phyloP scores from a whole-genome alignment of 176 grass and related monocot species.

The Neostapfia colusana region DNA sequence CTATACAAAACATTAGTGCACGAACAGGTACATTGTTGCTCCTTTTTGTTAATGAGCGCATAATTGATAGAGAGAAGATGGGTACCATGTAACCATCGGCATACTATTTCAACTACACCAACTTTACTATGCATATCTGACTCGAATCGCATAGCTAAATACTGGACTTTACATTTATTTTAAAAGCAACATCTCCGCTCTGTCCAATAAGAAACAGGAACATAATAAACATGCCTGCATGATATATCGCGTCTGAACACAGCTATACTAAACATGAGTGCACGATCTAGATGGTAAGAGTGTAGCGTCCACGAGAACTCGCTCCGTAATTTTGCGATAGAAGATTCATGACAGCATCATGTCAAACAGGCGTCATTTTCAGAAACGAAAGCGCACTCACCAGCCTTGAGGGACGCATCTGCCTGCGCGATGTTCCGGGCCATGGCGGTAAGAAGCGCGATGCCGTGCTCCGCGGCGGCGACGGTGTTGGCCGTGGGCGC shows the following conservation, averaged over 20 bases:
- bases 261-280: not conserved
- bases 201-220: not conserved
- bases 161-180: not conserved
- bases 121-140: constrained; percentile 8
- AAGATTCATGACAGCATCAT: not conserved
- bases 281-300: not conserved
- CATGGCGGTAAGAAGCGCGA: constrained; percentile 76
- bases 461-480: constrained; percentile 76
- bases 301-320: not conserved
- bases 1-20: not conserved
- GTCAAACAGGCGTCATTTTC: not conserved
- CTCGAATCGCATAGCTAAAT: not conserved
- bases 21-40: not conserved
- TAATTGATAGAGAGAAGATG: constrained; percentile 3
- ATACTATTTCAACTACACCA: not conserved
- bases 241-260: not conserved
- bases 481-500: constrained; percentile 86
- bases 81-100: not conserved
- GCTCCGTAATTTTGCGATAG: not conserved
- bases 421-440: constrained; percentile 77
- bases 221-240: not conserved
- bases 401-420: constrained; percentile 74
- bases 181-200: not conserved
- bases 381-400: constrained; percentile 32
- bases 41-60: not conserved